A percentile compares a stretch with the other conserved stretches of the same genome.
Evolutionary conservation across 1,284 basidiomycete genomes (phyloP).

Genomic region (Ustilago nuda): DNA sequence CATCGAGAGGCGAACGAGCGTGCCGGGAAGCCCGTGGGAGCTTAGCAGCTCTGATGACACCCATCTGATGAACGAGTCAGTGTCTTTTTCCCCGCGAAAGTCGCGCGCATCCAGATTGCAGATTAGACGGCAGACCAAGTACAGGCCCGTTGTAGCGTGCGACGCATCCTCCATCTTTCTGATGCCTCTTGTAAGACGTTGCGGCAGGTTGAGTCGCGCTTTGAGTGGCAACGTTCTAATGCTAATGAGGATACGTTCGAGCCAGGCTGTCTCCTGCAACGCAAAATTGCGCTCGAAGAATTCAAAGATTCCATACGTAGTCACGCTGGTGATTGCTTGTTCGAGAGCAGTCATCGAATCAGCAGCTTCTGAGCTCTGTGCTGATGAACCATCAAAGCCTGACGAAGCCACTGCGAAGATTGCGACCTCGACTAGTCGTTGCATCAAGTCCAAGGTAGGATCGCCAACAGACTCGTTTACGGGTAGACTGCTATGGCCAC

Average conservation of each 20-base stretch:
- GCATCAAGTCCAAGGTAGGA: neutral
- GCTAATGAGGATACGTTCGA: neutral
- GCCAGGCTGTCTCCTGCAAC: neutral
- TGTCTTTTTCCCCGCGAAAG: neutral
- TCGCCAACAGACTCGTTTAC: neutral
- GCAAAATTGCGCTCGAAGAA: neutral
- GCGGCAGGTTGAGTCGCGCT: constrained; percentile 6
- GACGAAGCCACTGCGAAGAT: constrained; percentile 12
- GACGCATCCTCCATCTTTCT: neutral
- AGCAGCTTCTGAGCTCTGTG: neutral
- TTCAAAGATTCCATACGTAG: constrained; percentile 10
- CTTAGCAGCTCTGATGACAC: constrained; percentile 1
- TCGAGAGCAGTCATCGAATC: constrained; percentile 8
- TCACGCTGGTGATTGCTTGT: constrained; percentile 13
- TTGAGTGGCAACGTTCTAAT: constrained; percentile 4
- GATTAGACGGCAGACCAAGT: constrained; percentile 15
- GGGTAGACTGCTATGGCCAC: neutral
- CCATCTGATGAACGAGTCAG: constrained; percentile 1
- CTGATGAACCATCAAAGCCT: neutral
- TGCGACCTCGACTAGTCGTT: constrained; percentile 25
- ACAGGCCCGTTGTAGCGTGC: neutral
- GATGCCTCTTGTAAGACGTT: neutral
- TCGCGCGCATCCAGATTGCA: constrained; percentile 6
- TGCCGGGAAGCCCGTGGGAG: neutral
- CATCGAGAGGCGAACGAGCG: neutral